Percentiles rank a stretch among this genome's conserved stretches.
Evolutionary conservation across 2,329 filamentous ascomycete species (phyloP).

Genomic region (Colletotrichum sp.): DNA sequence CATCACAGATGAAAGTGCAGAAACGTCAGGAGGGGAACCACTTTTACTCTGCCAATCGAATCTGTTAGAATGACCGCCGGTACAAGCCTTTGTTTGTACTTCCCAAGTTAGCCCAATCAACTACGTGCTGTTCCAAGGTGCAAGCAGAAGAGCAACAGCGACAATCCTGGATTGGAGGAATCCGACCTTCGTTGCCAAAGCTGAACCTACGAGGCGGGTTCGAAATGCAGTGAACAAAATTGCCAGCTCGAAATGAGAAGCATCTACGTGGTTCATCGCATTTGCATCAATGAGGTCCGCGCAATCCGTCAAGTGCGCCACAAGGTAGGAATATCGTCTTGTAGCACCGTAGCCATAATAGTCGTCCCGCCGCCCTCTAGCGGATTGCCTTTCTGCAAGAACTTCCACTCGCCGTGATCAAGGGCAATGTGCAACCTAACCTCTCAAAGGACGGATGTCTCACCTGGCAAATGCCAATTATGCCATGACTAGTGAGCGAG

Average conservation of each 20-base stretch:
- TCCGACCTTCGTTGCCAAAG: not conserved
- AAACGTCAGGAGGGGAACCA: not conserved
- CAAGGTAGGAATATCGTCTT: not conserved
- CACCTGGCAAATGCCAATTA: not conserved
- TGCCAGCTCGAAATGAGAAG: not conserved
- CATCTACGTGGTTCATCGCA: not conserved
- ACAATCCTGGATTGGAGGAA: not conserved
- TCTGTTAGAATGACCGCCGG: not conserved
- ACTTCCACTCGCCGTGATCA: not conserved
- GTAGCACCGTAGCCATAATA: fast-evolving
- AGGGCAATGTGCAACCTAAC: not conserved
- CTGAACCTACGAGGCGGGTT: not conserved
- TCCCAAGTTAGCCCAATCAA: not conserved
- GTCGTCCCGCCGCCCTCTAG: not conserved
- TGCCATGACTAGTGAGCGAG: not conserved
- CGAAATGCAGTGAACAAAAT: not conserved
- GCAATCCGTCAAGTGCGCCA: not conserved
- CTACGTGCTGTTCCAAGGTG: not conserved
- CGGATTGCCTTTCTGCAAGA: not conserved
- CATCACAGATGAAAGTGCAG: not conserved
- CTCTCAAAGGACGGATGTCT: not conserved
- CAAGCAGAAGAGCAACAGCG: not conserved
- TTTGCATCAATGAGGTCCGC: not conserved
- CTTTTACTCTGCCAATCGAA: not conserved
- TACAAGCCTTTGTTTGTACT: not conserved